A percentile compares a stretch with the other conserved stretches of the same genome.
phyloP scores from a whole-genome alignment of 768 basidiomycete species.

The Hortiboletus campestris region DNA sequence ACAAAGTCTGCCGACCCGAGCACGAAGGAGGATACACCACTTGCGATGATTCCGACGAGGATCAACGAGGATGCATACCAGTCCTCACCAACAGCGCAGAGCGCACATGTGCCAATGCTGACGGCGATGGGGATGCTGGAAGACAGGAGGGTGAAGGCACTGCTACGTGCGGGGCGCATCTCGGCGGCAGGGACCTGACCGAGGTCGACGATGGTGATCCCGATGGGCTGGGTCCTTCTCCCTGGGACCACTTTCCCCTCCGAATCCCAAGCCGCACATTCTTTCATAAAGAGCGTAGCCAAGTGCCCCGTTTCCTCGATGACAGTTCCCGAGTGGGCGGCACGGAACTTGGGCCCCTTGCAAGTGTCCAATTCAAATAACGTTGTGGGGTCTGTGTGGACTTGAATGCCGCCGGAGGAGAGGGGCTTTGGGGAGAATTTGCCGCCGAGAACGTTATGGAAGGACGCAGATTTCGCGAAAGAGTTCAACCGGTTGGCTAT shows the following conservation, averaged over 20 bases:
- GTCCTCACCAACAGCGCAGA: conserved; percentile 21
- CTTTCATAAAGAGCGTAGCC: conserved; percentile 49
- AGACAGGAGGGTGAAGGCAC: neutral
- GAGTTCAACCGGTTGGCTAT: conserved; percentile 21
- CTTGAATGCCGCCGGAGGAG: neutral
- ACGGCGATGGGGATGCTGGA: conserved; percentile 20
- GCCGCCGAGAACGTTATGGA: neutral
- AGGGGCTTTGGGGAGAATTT: neutral
- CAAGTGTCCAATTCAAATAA: conserved; percentile 15
- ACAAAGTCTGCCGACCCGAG: conserved; percentile 25
- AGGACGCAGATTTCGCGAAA: conserved; percentile 17
- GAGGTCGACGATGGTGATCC: conserved; percentile 11
- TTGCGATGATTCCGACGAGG: conserved; percentile 28
- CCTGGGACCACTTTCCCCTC: conserved; percentile 9
- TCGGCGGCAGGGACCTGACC: conserved; percentile 4
- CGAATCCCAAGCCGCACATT: conserved; percentile 9
- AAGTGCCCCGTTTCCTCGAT: conserved; percentile 44
- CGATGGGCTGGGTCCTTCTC: conserved; percentile 8
- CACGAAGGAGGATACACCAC: conserved; percentile 26
- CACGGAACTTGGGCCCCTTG: conserved; percentile 64
- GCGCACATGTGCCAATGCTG: conserved; percentile 21
- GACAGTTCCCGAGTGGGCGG: conserved; percentile 61
- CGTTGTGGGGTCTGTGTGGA: conserved; percentile 17
- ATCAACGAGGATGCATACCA: conserved; percentile 30
- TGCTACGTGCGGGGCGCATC: conserved; percentile 2